Conservation (phyloP, 495 filamentous ascomycete species). For the Tuber magnatum region DNA sequence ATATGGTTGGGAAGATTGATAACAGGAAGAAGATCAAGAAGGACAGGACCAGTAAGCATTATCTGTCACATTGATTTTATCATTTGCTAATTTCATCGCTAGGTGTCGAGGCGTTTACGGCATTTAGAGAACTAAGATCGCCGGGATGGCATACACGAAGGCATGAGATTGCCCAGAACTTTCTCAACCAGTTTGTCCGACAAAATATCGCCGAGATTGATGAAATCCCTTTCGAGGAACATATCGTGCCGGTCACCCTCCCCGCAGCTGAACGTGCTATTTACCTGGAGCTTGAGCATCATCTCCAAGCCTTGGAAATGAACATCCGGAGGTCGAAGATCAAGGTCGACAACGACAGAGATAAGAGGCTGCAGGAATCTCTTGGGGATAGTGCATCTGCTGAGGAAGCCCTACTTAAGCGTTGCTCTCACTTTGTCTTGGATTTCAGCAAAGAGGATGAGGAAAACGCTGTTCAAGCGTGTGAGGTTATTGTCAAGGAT, state of each 20-base stretch:
- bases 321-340: conserved; percentile 42
- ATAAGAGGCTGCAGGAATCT: conserved; percentile 45
- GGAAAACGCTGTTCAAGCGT: conserved; percentile 42
- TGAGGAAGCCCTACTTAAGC: conserved; percentile 49
- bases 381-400: conserved; percentile 44
- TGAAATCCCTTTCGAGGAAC: conserved; percentile 44
- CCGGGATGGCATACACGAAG: conserved; percentile 51
- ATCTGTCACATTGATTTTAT: conserved; percentile 4
- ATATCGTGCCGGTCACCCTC: conserved; percentile 43
- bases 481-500: conserved; percentile 40
- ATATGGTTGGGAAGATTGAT: conserved; percentile 40
- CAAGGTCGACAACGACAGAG: conserved; percentile 43
- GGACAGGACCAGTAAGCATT: conserved; percentile 43
- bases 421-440: conserved; percentile 45
- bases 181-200: conserved; percentile 51
- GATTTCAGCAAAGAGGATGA: conserved; percentile 36
- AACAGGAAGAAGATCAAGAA: conserved; percentile 41
- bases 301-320: conserved; percentile 45
- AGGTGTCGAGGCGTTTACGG: conserved; percentile 48
- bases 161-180: conserved; percentile 48
- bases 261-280: conserved; percentile 45
- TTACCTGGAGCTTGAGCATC: conserved; percentile 48
- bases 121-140: conserved; percentile 45
- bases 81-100: conserved; percentile 23
- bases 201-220: conserved; percentile 49